These are phyloP conservation scores for Xylariaceae sp. DNA, from an alignment of 2,329 filamentous ascomycete species.

Conservation along the genomic window DNA sequence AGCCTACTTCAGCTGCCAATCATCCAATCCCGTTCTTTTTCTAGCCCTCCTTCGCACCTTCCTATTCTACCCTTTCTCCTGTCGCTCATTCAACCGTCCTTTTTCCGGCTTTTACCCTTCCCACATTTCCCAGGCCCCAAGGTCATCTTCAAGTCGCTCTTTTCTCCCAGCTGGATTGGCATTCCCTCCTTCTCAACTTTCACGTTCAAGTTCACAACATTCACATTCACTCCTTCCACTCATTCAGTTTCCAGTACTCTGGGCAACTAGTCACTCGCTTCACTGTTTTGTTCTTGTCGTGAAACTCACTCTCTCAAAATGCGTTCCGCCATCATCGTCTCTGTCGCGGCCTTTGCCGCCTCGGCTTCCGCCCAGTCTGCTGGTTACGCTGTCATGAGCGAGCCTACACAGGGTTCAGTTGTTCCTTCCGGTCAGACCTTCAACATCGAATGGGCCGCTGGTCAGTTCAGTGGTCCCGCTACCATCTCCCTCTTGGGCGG, in stretches of 20 bases:
- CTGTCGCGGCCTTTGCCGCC: slow-evolving; percentile 48
- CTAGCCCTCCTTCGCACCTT: neutral
- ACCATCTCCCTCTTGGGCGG: slow-evolving; percentile 53
- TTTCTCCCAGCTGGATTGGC: neutral
- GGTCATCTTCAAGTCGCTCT: neutral
- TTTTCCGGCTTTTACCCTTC: neutral
- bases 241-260: neutral
- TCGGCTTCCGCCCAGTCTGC: slow-evolving; percentile 45
- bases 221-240: neutral
- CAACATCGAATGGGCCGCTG: slow-evolving; percentile 46
- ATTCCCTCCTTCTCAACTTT: neutral
- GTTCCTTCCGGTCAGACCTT: slow-evolving; percentile 46
- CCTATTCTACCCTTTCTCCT: neutral
- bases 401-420: slow-evolving; percentile 40
- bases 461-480: slow-evolving; percentile 40
- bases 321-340: slow-evolving; percentile 45
- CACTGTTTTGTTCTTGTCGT: no score
- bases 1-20: neutral
- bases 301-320: slow-evolving; percentile 39
- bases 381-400: slow-evolving; percentile 50
- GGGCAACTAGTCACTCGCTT: neutral
- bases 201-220: neutral
- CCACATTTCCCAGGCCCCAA: neutral
- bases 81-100: neutral
- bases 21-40: neutral